Base-by-base conservation (phyloP, 2,329 filamentous ascomycete genomes). In the Lecanicillium sp. region DNA sequence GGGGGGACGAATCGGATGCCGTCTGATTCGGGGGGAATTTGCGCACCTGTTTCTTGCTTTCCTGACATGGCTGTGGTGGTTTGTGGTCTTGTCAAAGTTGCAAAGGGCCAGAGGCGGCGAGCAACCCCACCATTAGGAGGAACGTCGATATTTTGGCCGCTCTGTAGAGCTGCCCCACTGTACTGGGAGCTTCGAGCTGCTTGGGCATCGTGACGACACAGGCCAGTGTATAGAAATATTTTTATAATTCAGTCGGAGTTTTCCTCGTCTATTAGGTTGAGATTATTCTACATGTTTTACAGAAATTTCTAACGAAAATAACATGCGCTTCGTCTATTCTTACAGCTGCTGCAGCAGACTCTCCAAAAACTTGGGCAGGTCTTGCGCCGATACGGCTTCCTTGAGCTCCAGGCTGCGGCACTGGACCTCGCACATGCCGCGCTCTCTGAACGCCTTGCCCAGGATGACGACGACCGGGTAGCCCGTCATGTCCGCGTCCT, bases 401-500 rank as follows among this genome's bases (percentile, higher is more conserved):
- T 78, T 84, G 14, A 86, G 52, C 1, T 72, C 75, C 21, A 91
- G 68, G 48, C 77, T 74, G 51, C 87, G 77, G 66, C 88, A 91
- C 60, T 95, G 88, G 24, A 95, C 78, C 63, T 95, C 90, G 30
- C 86, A 78, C n/a, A 70, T 64, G 37, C 70, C 69, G 2, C 73
- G 67, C 30, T 75, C 67, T 37, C 59, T 69, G 84, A 86, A 95
- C 3, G 71, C 71, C 53, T 78, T 84, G 0, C 91, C 91, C 26
- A 97, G 65, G 2, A 96, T 75, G 11, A 96, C 73, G 8, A 91
- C 74, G 11, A 97, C 73, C 0, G 91, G 91, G 62, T 94, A 95
- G 3, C 93, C 93, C 47, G 91, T 80, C 50, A 93, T 63, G 64
- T 97, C 90, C 1, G 91, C 93, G 67, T 98, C 93, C 30, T 81